Percentiles rank a stretch among this genome's conserved stretches.
Evolutionary conservation across 2,329 filamentous ascomycete species (phyloP).

Genomic region (Teratosphaeriaceae sp.): DNA sequence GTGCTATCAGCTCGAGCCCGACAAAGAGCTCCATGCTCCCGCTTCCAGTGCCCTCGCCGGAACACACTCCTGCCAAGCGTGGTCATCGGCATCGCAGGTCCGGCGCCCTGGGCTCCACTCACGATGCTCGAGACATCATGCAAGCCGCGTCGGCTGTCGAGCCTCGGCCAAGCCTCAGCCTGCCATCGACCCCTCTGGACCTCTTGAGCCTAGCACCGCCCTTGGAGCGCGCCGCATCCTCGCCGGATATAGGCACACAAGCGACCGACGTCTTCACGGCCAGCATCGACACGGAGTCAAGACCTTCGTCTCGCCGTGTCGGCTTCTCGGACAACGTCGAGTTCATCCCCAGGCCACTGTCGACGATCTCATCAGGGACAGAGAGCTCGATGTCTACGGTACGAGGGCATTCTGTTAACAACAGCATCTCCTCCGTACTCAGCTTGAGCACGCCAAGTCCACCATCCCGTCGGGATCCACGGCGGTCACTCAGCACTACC

Average conservation of each 20-base stretch:
- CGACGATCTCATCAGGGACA: conserved; percentile 76
- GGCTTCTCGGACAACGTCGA: conserved; percentile 81
- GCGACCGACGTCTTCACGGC: conserved; percentile 17
- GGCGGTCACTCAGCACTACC: conserved; percentile 33
- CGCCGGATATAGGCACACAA: background rate
- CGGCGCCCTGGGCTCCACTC: conserved; percentile 65
- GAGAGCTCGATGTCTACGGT: conserved; percentile 67
- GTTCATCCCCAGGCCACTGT: conserved; percentile 75
- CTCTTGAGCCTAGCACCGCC: background rate
- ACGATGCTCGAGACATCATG: conserved; percentile 68
- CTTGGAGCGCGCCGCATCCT: conserved; percentile 1
- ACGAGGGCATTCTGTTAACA: conserved; percentile 66
- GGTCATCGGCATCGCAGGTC: conserved; percentile 79
- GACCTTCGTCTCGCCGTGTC: conserved; percentile 54
- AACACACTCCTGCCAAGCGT: conserved; percentile 42
- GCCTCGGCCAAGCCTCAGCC: conserved; percentile 21
- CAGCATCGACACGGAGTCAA: conserved; percentile 18
- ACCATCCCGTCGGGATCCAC: conserved; percentile 35
- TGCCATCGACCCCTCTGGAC: conserved; percentile 28
- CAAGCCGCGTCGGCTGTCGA: conserved; percentile 35
- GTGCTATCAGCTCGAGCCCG: conserved; percentile 60
- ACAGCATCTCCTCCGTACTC: conserved; percentile 72
- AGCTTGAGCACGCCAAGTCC: conserved; percentile 50
- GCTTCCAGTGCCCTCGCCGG: conserved; percentile 40
- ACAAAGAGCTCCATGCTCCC: conserved; percentile 58